Percentiles rank a stretch among this genome's conserved stretches.
Conservation (phyloP, 108 stramenopile species). For the Discostella pseudostelligera region DNA sequence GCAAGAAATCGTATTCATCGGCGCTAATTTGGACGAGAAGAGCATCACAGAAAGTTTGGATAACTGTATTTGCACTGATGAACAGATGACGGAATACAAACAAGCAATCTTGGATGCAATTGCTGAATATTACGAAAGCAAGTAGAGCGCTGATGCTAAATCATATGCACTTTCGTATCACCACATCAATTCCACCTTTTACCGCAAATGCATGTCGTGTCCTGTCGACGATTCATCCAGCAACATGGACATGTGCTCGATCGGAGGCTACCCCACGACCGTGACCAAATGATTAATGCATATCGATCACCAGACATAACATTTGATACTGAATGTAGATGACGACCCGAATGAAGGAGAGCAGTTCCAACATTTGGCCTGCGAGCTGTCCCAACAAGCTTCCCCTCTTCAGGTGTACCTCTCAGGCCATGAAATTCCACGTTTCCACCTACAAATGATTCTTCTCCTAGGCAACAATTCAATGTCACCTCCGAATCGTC, state of each 20-base stretch:
- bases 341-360: slow-evolving; percentile 74
- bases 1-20: slow-evolving; percentile 77
- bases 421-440: slow-evolving; percentile 74
- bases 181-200: slow-evolving; percentile 56
- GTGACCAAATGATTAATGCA: slow-evolving; percentile 75
- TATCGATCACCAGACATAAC: slow-evolving; percentile 73
- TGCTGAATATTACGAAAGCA: slow-evolving; percentile 8
- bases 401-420: slow-evolving; percentile 56
- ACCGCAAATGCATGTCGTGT: slow-evolving; percentile 53
- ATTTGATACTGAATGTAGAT: slow-evolving; percentile 73
- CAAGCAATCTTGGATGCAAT: slow-evolving; percentile 15
- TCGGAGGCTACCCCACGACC: slow-evolving; percentile 59
- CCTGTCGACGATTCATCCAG: slow-evolving; percentile 68
- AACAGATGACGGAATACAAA: slow-evolving; percentile 45
- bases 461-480: slow-evolving; percentile 75
- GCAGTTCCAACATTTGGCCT: slow-evolving; percentile 59
- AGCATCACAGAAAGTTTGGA: slow-evolving; percentile 46
- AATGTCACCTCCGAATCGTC: slow-evolving; percentile 85
- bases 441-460: slow-evolving; percentile 60
- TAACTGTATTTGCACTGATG: slow-evolving; percentile 50
- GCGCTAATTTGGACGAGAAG: slow-evolving; percentile 38
- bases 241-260: slow-evolving; percentile 72
- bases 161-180: no score
- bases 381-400: slow-evolving; percentile 44
- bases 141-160: not conserved